Conservation (phyloP, 1,139 yeast genomes). For the Magnusiomyces clavatus region DNA sequence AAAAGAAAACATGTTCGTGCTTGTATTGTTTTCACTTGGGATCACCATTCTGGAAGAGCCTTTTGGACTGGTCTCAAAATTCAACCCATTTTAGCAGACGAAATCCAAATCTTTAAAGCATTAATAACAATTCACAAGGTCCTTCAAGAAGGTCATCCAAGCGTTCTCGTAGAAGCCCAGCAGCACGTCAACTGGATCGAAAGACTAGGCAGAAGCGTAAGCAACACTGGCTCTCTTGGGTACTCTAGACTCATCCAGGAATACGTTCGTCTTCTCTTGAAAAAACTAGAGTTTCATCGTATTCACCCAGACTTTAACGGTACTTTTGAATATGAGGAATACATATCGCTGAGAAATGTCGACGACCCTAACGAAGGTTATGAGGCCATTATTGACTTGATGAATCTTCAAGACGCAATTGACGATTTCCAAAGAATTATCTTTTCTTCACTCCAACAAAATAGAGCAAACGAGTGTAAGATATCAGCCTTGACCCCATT, state of each 20-base stretch:
- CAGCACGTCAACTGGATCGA: conserved; percentile 61
- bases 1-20: conserved; percentile 89
- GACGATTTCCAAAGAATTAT: conserved; percentile 74
- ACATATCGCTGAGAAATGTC: conserved; percentile 76
- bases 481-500: conserved; percentile 85
- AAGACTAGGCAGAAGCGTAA: conserved; percentile 23
- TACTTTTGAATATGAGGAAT: conserved; percentile 92
- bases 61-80: conserved; percentile 82
- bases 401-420: conserved; percentile 79
- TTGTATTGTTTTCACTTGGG: conserved; percentile 95
- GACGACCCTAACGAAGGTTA: conserved; percentile 95
- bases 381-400: conserved; percentile 77
- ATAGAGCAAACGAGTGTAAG: conserved; percentile 68
- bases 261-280: conserved; percentile 61
- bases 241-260: conserved; percentile 74
- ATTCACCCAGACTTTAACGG: conserved; percentile 88
- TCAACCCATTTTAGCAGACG: conserved; percentile 74
- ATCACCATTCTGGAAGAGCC: conserved; percentile 75
- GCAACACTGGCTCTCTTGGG: conserved; percentile 32
- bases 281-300: conserved; percentile 76
- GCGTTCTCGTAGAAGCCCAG: conserved; percentile 74
- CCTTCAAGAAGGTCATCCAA: conserved; percentile 93
- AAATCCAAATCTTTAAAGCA: conserved; percentile 81
- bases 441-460: conserved; percentile 62
- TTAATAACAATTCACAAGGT: conserved; percentile 84